A percentile compares a stretch with the other conserved stretches of the same genome.
phyloP scores from a whole-genome alignment of 2,329 filamentous ascomycete genomes.

The Aspergillus flavus region DNA sequence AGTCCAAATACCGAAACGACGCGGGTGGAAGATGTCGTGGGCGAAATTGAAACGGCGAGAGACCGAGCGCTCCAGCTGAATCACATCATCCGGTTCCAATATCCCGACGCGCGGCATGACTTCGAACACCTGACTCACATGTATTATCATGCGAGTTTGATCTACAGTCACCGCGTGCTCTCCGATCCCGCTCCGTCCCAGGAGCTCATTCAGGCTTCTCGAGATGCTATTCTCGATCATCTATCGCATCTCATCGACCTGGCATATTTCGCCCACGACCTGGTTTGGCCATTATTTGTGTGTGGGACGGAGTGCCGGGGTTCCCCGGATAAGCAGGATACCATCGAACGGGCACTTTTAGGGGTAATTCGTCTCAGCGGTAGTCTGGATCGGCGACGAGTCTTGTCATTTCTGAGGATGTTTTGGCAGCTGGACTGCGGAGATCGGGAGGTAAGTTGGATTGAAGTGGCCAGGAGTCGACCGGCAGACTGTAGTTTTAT shows the following conservation, averaged over 20 bases:
- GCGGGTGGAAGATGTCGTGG: conserved; percentile 5
- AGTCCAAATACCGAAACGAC: neutral
- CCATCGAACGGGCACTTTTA: conserved; percentile 11
- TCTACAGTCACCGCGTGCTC: conserved; percentile 28
- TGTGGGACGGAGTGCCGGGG: conserved; percentile 26
- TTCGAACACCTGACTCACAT: conserved; percentile 27
- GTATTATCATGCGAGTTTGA: conserved; percentile 29
- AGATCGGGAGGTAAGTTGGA: conserved; percentile 13
- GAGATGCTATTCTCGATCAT: conserved; percentile 13
- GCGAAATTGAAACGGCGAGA: conserved; percentile 16
- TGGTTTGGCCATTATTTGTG: conserved; percentile 33
- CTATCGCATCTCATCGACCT: conserved; percentile 10
- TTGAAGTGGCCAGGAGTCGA: conserved; percentile 17
- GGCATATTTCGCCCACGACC: conserved; percentile 26
- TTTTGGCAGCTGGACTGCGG: conserved; percentile 12
- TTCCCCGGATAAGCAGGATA: conserved; percentile 1
- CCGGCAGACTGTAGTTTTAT: conserved; percentile 12
- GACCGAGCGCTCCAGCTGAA: conserved; percentile 18
- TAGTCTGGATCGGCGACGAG: conserved; percentile 15
- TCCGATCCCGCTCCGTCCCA: conserved; percentile 9
- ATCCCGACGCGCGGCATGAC: conserved; percentile 14
- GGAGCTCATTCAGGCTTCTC: neutral
- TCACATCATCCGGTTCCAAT: conserved; percentile 21
- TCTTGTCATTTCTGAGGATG: conserved; percentile 14
- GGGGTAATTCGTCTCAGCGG: conserved; percentile 15